phyloP scores from a whole-genome alignment of 768 basidiomycete species.

The Pisolithus marmoratus region DNA sequence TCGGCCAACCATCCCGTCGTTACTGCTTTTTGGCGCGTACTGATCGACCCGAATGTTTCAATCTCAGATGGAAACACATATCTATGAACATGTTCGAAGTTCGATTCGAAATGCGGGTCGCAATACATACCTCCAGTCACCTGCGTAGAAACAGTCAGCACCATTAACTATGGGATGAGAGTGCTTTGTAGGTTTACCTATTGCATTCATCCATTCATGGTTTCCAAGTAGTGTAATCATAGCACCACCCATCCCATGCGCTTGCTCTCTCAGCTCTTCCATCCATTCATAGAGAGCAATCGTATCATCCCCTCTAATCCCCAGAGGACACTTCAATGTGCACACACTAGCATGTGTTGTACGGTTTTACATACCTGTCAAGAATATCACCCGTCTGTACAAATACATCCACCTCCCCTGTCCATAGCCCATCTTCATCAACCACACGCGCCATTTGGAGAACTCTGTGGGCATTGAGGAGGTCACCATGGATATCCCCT shows the following conservation, averaged over 20 bases:
- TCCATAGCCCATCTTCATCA: constrained; percentile 71
- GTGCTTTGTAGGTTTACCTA: constrained; percentile 40
- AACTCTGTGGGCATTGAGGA: constrained; percentile 72
- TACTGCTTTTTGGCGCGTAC: constrained; percentile 66
- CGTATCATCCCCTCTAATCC: constrained; percentile 77
- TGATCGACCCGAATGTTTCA: constrained; percentile 70
- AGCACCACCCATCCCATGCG: constrained; percentile 58
- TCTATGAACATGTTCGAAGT: constrained; percentile 34
- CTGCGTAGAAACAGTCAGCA: constrained; percentile 29
- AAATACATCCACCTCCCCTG: constrained; percentile 74
- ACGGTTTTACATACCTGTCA: constrained; percentile 54
- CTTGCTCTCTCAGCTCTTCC: constrained; percentile 76
- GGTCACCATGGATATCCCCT: constrained; percentile 89
- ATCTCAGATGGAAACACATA: constrained; percentile 84
- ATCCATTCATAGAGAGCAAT: constrained; percentile 81
- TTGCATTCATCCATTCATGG: constrained; percentile 94
- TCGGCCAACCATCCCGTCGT: constrained; percentile 72
- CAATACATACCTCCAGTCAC: constrained; percentile 73
- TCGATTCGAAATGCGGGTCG: background rate
- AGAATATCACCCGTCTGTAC: constrained; percentile 97
- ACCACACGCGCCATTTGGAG: constrained; percentile 76
- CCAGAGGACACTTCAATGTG: constrained; percentile 6
- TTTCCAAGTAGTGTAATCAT: constrained; percentile 84
- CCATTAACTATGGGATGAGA: constrained; percentile 2
- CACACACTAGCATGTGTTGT: background rate